Percentiles rank a stretch among this genome's conserved stretches.
phyloP scores from a whole-genome alignment of 176 grass and related monocot genomes.

The Elaeis guineensis region DNA sequence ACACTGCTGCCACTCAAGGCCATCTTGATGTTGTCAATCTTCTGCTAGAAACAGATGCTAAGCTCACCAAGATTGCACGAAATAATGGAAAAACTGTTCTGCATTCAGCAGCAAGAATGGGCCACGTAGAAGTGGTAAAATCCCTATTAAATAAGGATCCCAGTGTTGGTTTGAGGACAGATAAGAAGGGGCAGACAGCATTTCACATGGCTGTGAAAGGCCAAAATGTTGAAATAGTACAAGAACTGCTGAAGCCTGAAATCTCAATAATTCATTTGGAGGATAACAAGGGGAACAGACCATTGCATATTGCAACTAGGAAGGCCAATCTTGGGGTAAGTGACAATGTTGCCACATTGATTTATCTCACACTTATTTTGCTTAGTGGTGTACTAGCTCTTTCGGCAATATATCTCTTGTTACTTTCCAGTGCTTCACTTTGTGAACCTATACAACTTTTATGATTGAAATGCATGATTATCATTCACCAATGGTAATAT shows the following conservation, averaged over 20 bases:
- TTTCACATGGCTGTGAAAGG: constrained; percentile 20
- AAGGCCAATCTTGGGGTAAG: constrained; percentile 14
- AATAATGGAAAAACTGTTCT: constrained; percentile 16
- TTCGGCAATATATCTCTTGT: too few species aligned
- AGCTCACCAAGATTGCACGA: constrained; percentile 15
- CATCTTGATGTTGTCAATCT: constrained; percentile 15
- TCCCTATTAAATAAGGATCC: constrained; percentile 8
- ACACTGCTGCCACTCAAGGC: constrained; percentile 79
- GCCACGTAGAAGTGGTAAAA: constrained; percentile 17
- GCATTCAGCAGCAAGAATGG: constrained; percentile 20
- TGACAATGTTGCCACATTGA: too few species aligned
- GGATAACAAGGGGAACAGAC: constrained; percentile 18
- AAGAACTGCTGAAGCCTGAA: constrained; percentile 18
- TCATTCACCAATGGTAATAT: too few species aligned
- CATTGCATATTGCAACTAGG: constrained; percentile 15
- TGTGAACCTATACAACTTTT: too few species aligned
- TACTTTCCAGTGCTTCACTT: too few species aligned
- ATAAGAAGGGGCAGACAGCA: constrained; percentile 21
- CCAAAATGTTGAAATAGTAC: constrained; percentile 10
- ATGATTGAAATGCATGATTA: too few species aligned
- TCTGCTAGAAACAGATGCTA: constrained; percentile 14
- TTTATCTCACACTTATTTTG: too few species aligned
- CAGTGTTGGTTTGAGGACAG: constrained; percentile 6
- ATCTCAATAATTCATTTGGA: constrained; percentile 8
- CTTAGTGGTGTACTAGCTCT: too few species aligned